Evolutionary conservation across 2,329 filamentous ascomycete species (phyloP).

Genomic region (Nannizziopsis barbatae): DNA sequence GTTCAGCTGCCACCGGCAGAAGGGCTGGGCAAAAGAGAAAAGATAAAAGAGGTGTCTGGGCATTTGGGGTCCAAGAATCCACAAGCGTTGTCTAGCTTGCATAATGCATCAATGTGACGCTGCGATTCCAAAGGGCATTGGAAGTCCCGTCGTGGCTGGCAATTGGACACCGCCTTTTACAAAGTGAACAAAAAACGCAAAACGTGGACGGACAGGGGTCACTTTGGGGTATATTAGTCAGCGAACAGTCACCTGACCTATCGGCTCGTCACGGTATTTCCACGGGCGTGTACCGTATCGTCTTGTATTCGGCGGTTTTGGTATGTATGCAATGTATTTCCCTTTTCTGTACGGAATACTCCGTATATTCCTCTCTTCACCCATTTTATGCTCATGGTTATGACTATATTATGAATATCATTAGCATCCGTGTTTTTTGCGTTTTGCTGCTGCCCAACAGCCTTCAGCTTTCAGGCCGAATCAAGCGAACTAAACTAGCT

Average conservation of each 20-base stretch:
- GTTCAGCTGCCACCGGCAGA: too few relatives aligned
- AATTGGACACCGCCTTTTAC: slow-evolving; percentile 6
- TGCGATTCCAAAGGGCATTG: too few relatives aligned
- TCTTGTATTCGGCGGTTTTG: neutral
- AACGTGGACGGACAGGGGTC: slow-evolving; percentile 13
- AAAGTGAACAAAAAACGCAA: slow-evolving; percentile 8
- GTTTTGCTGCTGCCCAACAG: slow-evolving; percentile 5
- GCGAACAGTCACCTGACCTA: neutral
- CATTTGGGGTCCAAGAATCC: too few relatives aligned
- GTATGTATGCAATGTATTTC: neutral
- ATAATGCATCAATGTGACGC: too few relatives aligned
- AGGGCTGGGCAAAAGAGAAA: too few relatives aligned
- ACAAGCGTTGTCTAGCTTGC: too few relatives aligned
- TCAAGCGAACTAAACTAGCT: too few relatives aligned
- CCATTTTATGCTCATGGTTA: too few relatives aligned
- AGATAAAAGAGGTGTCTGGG: too few relatives aligned
- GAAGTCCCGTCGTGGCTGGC: neutral
- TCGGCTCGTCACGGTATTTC: slow-evolving; percentile 7
- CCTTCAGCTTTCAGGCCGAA: neutral
- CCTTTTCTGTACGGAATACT: neutral
- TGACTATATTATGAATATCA: too few relatives aligned
- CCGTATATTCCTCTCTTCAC: too few relatives aligned
- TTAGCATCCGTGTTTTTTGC: neutral
- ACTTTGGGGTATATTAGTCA: neutral
- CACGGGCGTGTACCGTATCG: neutral